Evolutionary conservation across 371 early-diverging fungal species (phyloP), one percentile per base, ranked within the genome.

Genomic region (Catenaria anguillulae): DNA sequence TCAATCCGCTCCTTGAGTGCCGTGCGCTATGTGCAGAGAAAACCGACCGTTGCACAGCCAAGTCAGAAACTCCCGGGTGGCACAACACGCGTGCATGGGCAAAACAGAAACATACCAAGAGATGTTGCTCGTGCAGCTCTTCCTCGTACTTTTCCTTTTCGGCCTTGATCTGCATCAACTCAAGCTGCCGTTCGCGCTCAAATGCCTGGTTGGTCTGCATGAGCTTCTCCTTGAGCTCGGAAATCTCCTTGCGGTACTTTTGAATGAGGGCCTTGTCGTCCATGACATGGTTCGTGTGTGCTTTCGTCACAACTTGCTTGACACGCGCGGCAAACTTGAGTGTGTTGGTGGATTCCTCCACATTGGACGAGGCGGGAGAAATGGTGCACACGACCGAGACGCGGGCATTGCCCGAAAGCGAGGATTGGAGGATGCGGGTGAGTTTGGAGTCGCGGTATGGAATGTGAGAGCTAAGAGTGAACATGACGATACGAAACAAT

Each of bases 361-460:
- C 64, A 58, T 80, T 80, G 33, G 70, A 43, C 23, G 65, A 62
- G 5, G 82, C 73, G 24, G 88, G 88, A 59, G 79, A 84, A 60
- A 86, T 77, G 4, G 87, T 90, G 64, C 86, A 87, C 55, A 90
- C 84, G 60, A 89, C 88, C 6, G 87, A 75, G 10, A 88, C 77
- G 13, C 85, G 77, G 0, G 89, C 82, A 64, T 85, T 84, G 21
- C 90, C 90, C 29, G 79, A 80, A 35, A 96, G 74, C 6, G 90
- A 85, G 4, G 82, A 75, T 67, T 93, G 91, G 36, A 96, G 71
- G 48, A 93, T 78, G 37, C 93, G 68, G 0, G 93, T 96, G 46
- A 96, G 72, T 67, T 95, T 93, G 13, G 91, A 89, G 66, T 95
- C 92, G 24, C 93, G 84, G 71, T 81, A 95, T 2, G 90, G 89